Evolutionary conservation across 371 early-diverging fungal genomes (phyloP).

Genomic region (Mucor racemosus): DNA sequence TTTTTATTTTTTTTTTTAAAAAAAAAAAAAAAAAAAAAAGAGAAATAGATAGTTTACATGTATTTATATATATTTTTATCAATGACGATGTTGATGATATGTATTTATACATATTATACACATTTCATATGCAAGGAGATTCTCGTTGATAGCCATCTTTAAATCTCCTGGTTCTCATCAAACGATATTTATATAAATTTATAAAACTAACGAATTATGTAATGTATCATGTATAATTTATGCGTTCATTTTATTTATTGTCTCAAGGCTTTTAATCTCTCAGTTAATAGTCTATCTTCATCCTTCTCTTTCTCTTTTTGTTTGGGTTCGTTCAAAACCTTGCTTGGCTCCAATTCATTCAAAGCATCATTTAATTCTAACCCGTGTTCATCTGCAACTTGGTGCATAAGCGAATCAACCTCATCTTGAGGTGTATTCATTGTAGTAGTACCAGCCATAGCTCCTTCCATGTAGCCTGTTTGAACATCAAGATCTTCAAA

Average conservation of each 20-base stretch:
- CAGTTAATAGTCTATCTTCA: constrained; percentile 36
- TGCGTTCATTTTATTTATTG: constrained; percentile 26
- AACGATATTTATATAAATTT: no score
- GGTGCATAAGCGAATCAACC: constrained; percentile 89
- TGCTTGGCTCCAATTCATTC: constrained; percentile 57
- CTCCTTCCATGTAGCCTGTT: constrained; percentile 89
- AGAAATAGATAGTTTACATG: neutral
- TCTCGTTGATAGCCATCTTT: neutral
- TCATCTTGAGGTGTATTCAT: constrained; percentile 85
- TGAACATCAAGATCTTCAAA: constrained; percentile 95
- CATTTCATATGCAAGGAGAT: constrained; percentile 9
- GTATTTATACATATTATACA: neutral
- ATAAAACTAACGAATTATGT: neutral
- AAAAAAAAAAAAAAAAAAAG: neutral
- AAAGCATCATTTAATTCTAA: constrained; percentile 77
- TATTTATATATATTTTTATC: neutral
- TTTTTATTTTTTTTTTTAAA: no score
- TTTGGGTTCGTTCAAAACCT: constrained; percentile 27
- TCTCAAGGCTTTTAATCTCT: constrained; percentile 42
- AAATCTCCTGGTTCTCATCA: neutral
- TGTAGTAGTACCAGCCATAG: constrained; percentile 88
- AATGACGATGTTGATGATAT: neutral
- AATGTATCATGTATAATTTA: neutral
- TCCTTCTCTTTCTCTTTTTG: constrained; percentile 33
- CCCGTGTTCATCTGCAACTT: constrained; percentile 94